Base-by-base conservation (phyloP, 345 rosid species). In the Physaria fendleri region DNA sequence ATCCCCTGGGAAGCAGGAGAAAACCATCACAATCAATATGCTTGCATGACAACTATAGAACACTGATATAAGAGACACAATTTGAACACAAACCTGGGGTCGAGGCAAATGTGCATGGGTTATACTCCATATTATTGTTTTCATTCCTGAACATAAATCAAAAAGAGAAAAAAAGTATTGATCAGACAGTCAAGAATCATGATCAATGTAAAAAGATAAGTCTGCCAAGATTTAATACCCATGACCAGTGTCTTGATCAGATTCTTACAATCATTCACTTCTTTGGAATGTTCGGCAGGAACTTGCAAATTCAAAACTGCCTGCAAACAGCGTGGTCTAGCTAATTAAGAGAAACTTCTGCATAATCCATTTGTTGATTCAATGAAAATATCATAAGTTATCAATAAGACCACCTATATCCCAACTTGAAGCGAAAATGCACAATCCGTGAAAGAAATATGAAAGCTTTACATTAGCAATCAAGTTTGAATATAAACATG, bases 41-140 rank as follows among this genome's bases (percentile, higher is more conserved):
- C 30, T 47, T 47, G 56, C 24, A 42, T 25, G 41, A 20, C 1
- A 58, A 35, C 5, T 3, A 29, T 22, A 27, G 6, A 71, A 71
- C 42, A 17, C 71, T 68, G 59, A 72, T 22, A 54, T 1, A 25
- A 51, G 67, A 58, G 42, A 64, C 24, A 71, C n/a, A n/a, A n/a
- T 42, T 5, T 50, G 61, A 50, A 12, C 27, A 57, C 65, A 71
- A 75, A 93, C 99, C 96, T 85, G 99, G 18, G 97, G 79, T 45
- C 96, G 85, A 24, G 99, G 97, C 68, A 83, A 75, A 82, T 93
- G 99, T 17, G 96, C 96, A 71, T 93, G 99, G 18, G 96, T 93
- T 67, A 93, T 87, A 76, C 96, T 93, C 99, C 97, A 89, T 56
- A 83, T 75, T 47, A 93, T 87, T 59, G 99, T 89, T 78, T 93